Evolutionary conservation across 768 basidiomycete species (phyloP).

Genomic region (Auriscalpium vulgare): DNA sequence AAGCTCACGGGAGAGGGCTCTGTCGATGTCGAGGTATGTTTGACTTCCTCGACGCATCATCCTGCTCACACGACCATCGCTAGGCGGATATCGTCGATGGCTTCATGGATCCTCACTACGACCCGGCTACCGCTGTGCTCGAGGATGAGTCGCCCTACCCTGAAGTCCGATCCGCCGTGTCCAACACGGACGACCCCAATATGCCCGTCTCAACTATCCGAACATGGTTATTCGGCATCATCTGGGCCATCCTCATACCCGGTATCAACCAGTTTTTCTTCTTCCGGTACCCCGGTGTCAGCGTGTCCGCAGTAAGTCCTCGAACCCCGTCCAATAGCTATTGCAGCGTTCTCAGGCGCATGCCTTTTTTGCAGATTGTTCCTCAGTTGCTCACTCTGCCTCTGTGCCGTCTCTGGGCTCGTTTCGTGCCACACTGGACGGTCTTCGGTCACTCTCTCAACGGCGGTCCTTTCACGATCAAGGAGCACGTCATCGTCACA

Average conservation of each 20-base stretch:
- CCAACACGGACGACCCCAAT: slow-evolving; percentile 38
- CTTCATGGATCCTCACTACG: no score
- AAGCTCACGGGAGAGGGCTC: no score
- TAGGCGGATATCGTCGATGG: no score
- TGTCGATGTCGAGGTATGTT: no score
- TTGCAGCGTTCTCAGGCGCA: slow-evolving; percentile 4
- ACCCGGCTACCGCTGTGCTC: no score
- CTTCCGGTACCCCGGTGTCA: slow-evolving; percentile 34
- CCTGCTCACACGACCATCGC: no score
- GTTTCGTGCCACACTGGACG: slow-evolving; percentile 41
- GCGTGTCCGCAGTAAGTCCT: not conserved
- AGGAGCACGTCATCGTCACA: slow-evolving; percentile 70
- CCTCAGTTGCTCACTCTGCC: slow-evolving; percentile 68
- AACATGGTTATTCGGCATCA: slow-evolving; percentile 23
- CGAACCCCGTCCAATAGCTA: not conserved
- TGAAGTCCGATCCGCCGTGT: slow-evolving; percentile 43
- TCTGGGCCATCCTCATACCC: not conserved
- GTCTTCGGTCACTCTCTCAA: slow-evolving; percentile 60
- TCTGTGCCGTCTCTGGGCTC: slow-evolving; percentile 58
- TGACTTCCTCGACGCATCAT: no score
- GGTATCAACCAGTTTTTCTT: slow-evolving; percentile 45
- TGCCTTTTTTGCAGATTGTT: slow-evolving; percentile 38
- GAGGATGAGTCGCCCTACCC: slow-evolving; percentile 45
- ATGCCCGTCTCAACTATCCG: slow-evolving; percentile 29
- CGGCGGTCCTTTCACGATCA: slow-evolving; percentile 71